phyloP scores from a whole-genome alignment of 2,329 filamentous ascomycete species.

The Cladosporium austrohemisphaericum region DNA sequence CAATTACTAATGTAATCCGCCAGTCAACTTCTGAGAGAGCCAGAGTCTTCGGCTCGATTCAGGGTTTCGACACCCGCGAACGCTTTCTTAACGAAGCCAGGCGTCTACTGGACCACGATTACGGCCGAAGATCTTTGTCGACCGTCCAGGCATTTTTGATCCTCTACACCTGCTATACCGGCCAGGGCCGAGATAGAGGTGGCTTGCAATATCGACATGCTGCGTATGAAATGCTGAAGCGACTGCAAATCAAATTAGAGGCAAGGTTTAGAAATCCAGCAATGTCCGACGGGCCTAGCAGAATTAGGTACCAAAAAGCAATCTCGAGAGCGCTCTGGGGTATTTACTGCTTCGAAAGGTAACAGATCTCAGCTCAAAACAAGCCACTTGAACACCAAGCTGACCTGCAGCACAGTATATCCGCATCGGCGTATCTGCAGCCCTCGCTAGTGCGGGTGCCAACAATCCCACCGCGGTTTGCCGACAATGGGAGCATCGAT shows the following conservation, averaged over 20 bases:
- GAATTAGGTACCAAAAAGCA: conserved; percentile 6
- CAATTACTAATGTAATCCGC: background rate
- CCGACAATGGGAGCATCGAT: conserved; percentile 12
- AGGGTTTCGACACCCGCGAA: conserved; percentile 9
- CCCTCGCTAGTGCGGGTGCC: conserved; percentile 7
- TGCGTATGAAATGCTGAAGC: conserved; percentile 12
- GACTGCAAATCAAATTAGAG: conserved; percentile 8
- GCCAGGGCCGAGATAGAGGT: conserved; percentile 12
- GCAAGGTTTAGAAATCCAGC: conserved; percentile 2
- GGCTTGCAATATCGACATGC: conserved; percentile 12
- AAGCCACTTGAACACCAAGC: background rate
- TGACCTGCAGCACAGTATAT: conserved; percentile 5
- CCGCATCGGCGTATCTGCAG: conserved; percentile 13
- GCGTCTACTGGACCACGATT: background rate
- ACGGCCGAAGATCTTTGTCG: conserved; percentile 5
- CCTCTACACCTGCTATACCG: conserved; percentile 12
- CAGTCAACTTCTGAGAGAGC: conserved; percentile 11
- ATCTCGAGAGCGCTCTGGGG: conserved; percentile 12
- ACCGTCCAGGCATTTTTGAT: conserved; percentile 9
- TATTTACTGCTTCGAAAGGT: conserved; percentile 14
- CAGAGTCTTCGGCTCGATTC: conserved; percentile 9
- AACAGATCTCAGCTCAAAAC: background rate
- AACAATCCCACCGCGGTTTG: conserved; percentile 7
- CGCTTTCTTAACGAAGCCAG: conserved; percentile 7
- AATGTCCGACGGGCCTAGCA: conserved; percentile 3